Evolutionary conservation across 169 alveolate genomes (phyloP).

Genomic region (Plasmodium ovale): DNA sequence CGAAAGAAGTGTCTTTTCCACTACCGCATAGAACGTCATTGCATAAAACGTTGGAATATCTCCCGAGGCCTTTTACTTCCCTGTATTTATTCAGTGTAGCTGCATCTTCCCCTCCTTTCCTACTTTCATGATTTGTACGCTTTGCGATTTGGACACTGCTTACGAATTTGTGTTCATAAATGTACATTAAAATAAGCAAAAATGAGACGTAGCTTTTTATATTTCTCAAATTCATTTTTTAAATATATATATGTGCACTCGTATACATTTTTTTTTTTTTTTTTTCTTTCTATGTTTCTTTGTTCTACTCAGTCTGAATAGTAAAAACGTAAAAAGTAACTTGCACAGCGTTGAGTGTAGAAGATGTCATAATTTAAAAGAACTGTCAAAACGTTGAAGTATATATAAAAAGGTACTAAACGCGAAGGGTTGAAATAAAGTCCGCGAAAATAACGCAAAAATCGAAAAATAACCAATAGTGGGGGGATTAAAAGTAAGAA

Average conservation of each 20-base stretch:
- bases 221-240: constrained; percentile 34
- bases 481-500: no score
- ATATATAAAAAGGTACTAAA: no score
- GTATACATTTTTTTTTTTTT: constrained; percentile 14
- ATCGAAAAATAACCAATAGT: no score
- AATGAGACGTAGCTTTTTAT: constrained; percentile 18
- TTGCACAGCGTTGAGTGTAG: no score
- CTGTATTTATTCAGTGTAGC: background rate
- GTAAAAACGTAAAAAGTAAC: no score
- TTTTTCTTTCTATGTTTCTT: background rate
- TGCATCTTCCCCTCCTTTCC: background rate
- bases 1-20: constrained; percentile 16
- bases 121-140: constrained; percentile 4
- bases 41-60: constrained; percentile 10
- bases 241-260: constrained; percentile 7
- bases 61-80: constrained; percentile 8
- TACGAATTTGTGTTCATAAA: constrained; percentile 10
- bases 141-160: background rate
- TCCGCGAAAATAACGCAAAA: no score
- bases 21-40: constrained; percentile 1
- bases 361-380: no score
- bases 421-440: no score
- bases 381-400: no score
- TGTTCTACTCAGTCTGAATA: no score
- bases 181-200: constrained; percentile 15